Base-by-base conservation (phyloP, 1,284 basidiomycete species). In the Austroboletus olivaceoglutinosus region DNA sequence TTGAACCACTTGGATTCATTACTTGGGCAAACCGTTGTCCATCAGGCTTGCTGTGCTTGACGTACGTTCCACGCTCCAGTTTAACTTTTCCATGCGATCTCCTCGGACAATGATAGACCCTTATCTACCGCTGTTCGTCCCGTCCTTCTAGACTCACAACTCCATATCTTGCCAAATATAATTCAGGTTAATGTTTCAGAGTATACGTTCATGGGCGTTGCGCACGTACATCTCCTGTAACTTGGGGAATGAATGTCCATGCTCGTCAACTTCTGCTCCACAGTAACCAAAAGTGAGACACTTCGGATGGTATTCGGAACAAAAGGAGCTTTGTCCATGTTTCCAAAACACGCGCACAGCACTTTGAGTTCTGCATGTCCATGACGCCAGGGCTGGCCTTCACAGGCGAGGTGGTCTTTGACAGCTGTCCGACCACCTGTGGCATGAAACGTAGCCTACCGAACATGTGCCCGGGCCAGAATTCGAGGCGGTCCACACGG, bases 41-140 rank as follows among this genome's bases (percentile, higher is more conserved):
- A 29, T 45, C 30, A 41, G 29, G 31, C 29, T 38, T 52, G 43
- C 51, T 57, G 53, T 51, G 56, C 51, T 43, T 61, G 47, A 53
- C 52, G 48, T 62, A 51, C 34, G 22, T 25, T 42, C 45, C 50
- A n/a, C n/a, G n/a, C n/a, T n/a, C n/a, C n/a, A n/a, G 34, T 13
- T 42, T 43, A 30, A 45, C 11, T 43, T 38, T 45, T 23, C 16
- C 22, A 27, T 29, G 45, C 48, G 47, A 63, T 63, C 64, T 63
- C 64, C 61, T 63, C 61, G 61, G 61, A 53, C 36, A n/a, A n/a
- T n/a, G n/a, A n/a, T n/a, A n/a, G n/a, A n/a, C 34, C 22, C 40
- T 27, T 16, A 6, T 62, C 51, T 43, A 43, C 50, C 53, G 37
- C 44, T 42, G 1, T 21, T 53, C 43, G 18, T 38, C 39, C 23